A percentile compares a stretch with the other conserved stretches of the same genome.
Evolutionary conservation across 768 basidiomycete species (phyloP).

Genomic region (Pleurotus tuber-regium): DNA sequence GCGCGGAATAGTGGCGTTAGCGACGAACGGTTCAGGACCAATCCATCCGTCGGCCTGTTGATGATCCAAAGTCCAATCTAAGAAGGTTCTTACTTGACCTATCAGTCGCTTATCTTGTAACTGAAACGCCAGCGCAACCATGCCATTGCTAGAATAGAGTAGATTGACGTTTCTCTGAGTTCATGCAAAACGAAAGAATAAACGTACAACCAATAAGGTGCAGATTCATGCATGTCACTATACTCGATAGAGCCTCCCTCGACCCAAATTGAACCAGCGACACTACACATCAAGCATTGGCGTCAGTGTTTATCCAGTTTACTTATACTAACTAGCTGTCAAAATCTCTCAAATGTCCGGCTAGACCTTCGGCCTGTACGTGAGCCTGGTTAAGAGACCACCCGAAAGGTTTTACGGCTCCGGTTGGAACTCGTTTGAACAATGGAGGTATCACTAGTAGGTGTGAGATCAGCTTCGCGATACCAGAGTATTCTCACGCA

Average conservation of each 20-base stretch:
- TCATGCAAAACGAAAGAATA: not conserved
- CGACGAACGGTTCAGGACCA: conserved; percentile 36
- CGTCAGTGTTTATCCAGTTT: not conserved
- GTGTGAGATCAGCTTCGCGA: too few relatives aligned
- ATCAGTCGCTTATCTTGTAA: conserved; percentile 34
- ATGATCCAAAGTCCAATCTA: conserved; percentile 37
- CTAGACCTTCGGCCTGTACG: conserved; percentile 38
- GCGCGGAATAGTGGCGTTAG: conserved; percentile 34
- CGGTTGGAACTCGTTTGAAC: conserved; percentile 31
- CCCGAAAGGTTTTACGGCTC: conserved; percentile 35
- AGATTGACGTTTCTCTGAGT: not conserved
- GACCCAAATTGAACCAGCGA: conserved; percentile 43
- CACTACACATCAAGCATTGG: conserved; percentile 25
- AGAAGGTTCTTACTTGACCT: conserved; percentile 33
- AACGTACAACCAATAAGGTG: conserved; percentile 44
- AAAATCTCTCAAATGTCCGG: conserved; percentile 39
- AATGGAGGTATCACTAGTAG: conserved; percentile 32
- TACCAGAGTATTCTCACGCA: too few relatives aligned
- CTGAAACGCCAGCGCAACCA: conserved; percentile 41
- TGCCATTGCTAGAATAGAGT: conserved; percentile 29
- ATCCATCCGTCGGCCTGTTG: conserved; percentile 40
- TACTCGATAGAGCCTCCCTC: conserved; percentile 40
- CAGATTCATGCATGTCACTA: conserved; percentile 42
- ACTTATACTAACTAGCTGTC: conserved; percentile 31
- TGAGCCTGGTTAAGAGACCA: conserved; percentile 40